These are phyloP conservation scores for Nakazawaea molendinolei DNA, from an alignment of 805 yeast genomes.

Conservation along the genomic window DNA sequence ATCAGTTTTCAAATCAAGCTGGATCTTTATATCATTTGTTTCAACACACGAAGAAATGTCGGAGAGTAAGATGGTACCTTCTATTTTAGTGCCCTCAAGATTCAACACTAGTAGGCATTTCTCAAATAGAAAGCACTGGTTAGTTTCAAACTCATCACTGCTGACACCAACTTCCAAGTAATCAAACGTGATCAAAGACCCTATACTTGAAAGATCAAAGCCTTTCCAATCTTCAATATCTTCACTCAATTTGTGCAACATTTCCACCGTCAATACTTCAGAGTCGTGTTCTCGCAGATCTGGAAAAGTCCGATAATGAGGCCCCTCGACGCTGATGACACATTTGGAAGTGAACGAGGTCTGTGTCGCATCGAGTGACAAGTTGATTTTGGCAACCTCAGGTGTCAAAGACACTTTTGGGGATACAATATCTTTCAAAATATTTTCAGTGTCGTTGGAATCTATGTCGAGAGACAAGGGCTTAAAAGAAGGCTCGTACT, in stretches of 20 bases:
- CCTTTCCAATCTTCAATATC: conserved; percentile 12
- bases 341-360: conserved; percentile 2
- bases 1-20: conserved; percentile 8
- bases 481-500: too few relatives aligned
- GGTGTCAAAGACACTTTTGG: conserved; percentile 6
- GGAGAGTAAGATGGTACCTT: conserved; percentile 1
- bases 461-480: too few relatives aligned
- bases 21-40: conserved; percentile 1
- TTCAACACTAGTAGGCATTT: conserved; percentile 5
- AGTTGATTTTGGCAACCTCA: conserved; percentile 5
- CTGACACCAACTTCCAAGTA: conserved; percentile 3
- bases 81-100: neutral
- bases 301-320: conserved; percentile 1
- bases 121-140: conserved; percentile 11
- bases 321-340: conserved; percentile 6
- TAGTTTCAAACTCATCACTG: conserved; percentile 1
- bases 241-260: conserved; percentile 8
- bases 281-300: neutral
- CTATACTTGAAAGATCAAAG: conserved; percentile 7
- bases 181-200: conserved; percentile 11
- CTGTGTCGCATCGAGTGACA: conserved; percentile 1
- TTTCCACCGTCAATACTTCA: conserved; percentile 1
- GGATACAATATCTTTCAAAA: neutral
- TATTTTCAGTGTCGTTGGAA: too few relatives aligned
- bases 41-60: conserved; percentile 7